A percentile compares a stretch with the other conserved stretches of the same genome.
Evolutionary conservation across 2,329 filamentous ascomycete species (phyloP).

Genomic region (Ophiostoma piceae): DNA sequence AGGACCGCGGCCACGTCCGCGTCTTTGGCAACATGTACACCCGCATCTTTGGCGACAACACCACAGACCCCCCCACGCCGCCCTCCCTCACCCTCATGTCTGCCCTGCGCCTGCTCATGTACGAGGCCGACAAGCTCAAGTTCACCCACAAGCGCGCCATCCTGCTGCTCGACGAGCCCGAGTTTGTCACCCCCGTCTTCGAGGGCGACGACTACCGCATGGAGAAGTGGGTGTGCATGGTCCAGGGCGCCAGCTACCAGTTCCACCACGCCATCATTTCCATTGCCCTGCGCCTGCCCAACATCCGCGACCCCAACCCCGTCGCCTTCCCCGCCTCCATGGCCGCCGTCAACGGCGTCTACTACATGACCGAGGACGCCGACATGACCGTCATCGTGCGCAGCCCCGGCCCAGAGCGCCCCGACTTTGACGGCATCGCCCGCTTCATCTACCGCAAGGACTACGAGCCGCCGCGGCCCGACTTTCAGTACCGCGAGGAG

Average conservation of each 20-base stretch:
- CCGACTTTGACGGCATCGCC: constrained; percentile 24
- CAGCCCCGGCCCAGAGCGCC: not conserved
- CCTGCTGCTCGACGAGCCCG: constrained; percentile 26
- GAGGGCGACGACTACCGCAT: constrained; percentile 14
- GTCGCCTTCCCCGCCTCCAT: constrained; percentile 18
- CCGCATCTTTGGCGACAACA: constrained; percentile 17
- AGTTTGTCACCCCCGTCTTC: constrained; percentile 22
- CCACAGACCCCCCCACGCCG: not conserved
- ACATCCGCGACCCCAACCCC: constrained; percentile 15
- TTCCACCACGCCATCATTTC: constrained; percentile 26
- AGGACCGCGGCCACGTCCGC: constrained; percentile 22
- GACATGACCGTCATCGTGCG: constrained; percentile 25
- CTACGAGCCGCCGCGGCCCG: constrained; percentile 14
- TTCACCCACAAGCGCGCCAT: constrained; percentile 20
- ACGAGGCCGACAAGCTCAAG: constrained; percentile 21
- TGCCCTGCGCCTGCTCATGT: constrained; percentile 23
- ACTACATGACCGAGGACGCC: constrained; percentile 18
- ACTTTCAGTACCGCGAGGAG: constrained; percentile 14
- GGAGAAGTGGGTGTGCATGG: constrained; percentile 21
- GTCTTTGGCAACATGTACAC: constrained; percentile 24
- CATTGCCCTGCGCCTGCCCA: constrained; percentile 19
- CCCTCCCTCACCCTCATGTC: constrained; percentile 19
- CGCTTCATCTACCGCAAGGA: constrained; percentile 23
- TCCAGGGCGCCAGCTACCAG: constrained; percentile 22
- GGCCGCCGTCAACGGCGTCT: constrained; percentile 21